Base-by-base conservation (phyloP, 345 rosid genomes). In the Lepidium africanum region DNA sequence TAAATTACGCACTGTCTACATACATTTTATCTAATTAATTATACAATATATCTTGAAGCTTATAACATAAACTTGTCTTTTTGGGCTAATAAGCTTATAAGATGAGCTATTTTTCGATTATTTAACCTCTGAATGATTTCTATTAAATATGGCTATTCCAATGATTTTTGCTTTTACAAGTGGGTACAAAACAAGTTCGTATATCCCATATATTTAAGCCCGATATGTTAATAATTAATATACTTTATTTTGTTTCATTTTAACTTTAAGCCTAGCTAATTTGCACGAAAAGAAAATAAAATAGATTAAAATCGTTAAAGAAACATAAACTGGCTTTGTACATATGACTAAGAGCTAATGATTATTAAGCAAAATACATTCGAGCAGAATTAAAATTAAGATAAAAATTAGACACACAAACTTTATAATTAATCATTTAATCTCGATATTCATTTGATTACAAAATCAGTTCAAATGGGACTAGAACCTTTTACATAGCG, bases 261-360 rank as follows among this genome's bases (percentile, higher is more conserved):
- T 25, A 38, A 7, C 51, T 40, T 40, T 21, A 33, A 58, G 19
- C 32, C 3, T 47, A 27, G 12, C 33, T 25, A 47, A 16, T n/a
- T 50, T 50, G 53, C 21, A 52, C 35, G 1, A 54, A 43, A 10
- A 9, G 23, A n/a, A 7, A 52, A 14, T 10, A 19, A 21, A 65
- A 39, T 33, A 39, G 42, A 58, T 17, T n/a, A 23, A 39, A 39
- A 51, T 15, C 9, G 27, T 7, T 27, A 10, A 16, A 52, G 59
- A 64, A 78, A 80, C 79, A 71, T 65, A 82, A 78, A 74, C 81
- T 67, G 83, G 79, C 69, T 83, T 81, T 91, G 84, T 85, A 81
- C 97, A 84, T 65, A 63, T 23, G 75, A 62, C 30, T 11, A 72
- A 10, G 33, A 63, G 33, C 65, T 55, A 55, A 16, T 8, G 51